A percentile compares a stretch with the other conserved stretches of the same genome.
phyloP scores from a whole-genome alignment of 371 early-diverging fungal genomes.

The Coemansia sp. region DNA sequence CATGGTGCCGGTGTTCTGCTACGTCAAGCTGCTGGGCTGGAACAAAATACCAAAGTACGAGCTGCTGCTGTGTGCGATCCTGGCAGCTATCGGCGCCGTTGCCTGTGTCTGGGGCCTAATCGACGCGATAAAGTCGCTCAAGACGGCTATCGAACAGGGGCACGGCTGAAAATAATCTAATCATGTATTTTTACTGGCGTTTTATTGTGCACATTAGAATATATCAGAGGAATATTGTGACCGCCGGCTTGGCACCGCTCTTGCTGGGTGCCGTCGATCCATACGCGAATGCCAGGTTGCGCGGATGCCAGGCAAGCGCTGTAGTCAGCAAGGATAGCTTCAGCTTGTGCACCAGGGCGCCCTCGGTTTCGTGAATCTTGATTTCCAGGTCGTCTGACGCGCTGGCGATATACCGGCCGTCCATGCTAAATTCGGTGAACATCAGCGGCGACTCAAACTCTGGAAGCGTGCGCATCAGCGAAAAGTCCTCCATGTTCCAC shows the following conservation, averaged over 20 bases:
- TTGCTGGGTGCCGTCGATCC: constrained; percentile 22
- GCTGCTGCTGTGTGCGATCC: constrained; percentile 58
- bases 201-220: not conserved
- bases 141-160: constrained; percentile 24
- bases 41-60: constrained; percentile 60
- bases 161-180: constrained; percentile 7
- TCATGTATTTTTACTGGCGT: not conserved
- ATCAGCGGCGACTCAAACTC: constrained; percentile 39
- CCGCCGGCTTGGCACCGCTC: constrained; percentile 16
- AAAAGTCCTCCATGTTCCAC: constrained; percentile 33
- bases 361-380: constrained; percentile 26
- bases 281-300: constrained; percentile 39
- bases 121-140: constrained; percentile 64
- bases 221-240: constrained; percentile 29
- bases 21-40: constrained; percentile 74
- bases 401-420: constrained; percentile 33
- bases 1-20: constrained; percentile 78
- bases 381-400: constrained; percentile 38
- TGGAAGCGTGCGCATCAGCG: constrained; percentile 7
- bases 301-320: constrained; percentile 41
- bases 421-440: constrained; percentile 28
- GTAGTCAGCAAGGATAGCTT: constrained; percentile 22
- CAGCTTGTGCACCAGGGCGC: constrained; percentile 23
- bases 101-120: constrained; percentile 76
- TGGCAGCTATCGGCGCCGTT: constrained; percentile 65